Evolutionary conservation across 164 flowering plant species (phyloP).

Genomic region (Nymphaea thermarum): DNA sequence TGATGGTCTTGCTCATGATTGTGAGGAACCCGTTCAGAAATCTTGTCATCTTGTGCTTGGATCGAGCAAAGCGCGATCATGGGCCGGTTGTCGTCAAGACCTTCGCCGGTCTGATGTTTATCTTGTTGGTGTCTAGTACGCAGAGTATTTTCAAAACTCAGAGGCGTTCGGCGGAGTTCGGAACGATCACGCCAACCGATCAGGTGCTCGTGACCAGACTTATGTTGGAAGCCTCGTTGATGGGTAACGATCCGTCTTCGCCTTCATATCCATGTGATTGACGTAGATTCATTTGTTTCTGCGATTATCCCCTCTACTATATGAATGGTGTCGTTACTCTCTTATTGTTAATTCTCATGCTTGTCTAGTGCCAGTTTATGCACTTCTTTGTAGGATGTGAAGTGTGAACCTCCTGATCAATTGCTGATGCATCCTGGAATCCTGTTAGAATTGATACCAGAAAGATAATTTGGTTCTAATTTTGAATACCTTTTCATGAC

Average conservation of each 20-base stretch:
- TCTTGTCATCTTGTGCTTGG: slow-evolving; percentile 53
- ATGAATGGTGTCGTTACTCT: too few species aligned
- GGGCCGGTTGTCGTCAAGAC: slow-evolving; percentile 75
- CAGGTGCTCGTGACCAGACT: slow-evolving; percentile 62
- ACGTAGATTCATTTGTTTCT: too few species aligned
- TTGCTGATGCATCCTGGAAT: too few species aligned
- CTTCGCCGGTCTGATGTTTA: slow-evolving; percentile 36
- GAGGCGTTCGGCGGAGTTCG: slow-evolving; percentile 38
- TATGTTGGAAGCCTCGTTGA: slow-evolving; percentile 73
- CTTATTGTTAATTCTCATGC: too few species aligned
- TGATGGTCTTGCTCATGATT: slow-evolving; percentile 34
- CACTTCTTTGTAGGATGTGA: too few species aligned
- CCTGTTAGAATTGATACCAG: too few species aligned
- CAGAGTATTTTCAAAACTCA: slow-evolving; percentile 51
- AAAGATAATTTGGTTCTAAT: too few species aligned
- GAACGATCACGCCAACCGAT: slow-evolving; percentile 53
- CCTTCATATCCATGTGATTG: background rate
- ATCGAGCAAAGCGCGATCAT: slow-evolving; percentile 66
- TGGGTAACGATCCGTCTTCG: slow-evolving; percentile 38
- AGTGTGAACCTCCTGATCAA: too few species aligned
- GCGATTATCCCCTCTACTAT: too few species aligned
- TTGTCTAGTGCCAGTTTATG: too few species aligned
- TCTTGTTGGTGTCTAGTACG: slow-evolving; percentile 40
- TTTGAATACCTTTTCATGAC: too few species aligned
- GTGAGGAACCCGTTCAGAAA: slow-evolving; percentile 78